Evolutionary conservation across 140 eudicot genomes (phyloP), one percentile per base, ranked within the genome.

Genomic region (Anethum foeniculum): DNA sequence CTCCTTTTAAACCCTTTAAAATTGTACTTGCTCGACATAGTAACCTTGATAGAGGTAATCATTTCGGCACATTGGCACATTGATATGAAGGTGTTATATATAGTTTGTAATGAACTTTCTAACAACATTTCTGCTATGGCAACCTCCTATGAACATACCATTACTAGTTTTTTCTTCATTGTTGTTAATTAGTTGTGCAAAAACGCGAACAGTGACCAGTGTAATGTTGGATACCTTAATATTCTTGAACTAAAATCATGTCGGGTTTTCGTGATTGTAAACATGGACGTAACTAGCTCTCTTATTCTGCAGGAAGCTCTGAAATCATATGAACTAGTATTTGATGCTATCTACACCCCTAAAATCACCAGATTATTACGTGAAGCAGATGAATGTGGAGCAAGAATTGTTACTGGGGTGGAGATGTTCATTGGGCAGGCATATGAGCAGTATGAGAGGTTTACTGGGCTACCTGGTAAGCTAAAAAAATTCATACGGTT

Each of bases 401-500:
- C 94, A 73, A 88, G 71, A 77, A 87, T 85, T 69, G 97, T 94
- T 64, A 81, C 91, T 30, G 98, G 98, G 47, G 89, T 89, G 51
- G 97, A 92, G 46, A 94, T 94, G 98, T 94, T 94, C 85, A 89
- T 94, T 71, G 97, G 96, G 54, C 98, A 94, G 79, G 98, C 98
- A 46, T 94, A 94, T 78, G 98, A 94, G 85, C 98, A 94, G 87
- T 94, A 90, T 77, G 98, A 94, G 80, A 89, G 97, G 82, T 94
- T 94, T 84, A 94, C 98, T 73, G 96, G 96, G 25, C 80, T 90
- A 84, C 96, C 96, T 76, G 98, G 98, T 94, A 90, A 62, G 79
- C 12, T 18, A 47, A 47, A 21, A 30, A 18, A 38, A n/a, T 39
- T 73, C 84, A 49, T 6, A 30, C 25, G 7, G 28, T 58, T 36